Evolutionary conservation across 1,284 basidiomycete genomes (phyloP), one percentile per base, ranked within the genome.

Genomic region (Dichomitus squalens): DNA sequence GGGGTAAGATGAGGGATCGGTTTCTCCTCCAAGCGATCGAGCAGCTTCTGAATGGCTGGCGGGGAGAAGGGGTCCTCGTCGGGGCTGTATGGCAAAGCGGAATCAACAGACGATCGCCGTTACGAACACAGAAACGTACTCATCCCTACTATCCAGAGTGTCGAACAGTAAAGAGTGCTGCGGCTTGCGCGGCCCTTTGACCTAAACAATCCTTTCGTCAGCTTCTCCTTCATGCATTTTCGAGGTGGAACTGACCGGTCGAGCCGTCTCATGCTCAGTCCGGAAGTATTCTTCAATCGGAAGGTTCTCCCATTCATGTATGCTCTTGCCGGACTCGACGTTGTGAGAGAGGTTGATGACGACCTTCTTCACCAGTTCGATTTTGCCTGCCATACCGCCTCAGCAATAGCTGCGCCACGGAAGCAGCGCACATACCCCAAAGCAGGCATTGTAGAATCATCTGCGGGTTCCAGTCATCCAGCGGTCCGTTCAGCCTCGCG

Each of bases 391-490:
- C 53, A n/a, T 33, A n/a, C 7, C 14, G 14, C 27, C 35, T 49
- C 25, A 44, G 47, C 16, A 4, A 14, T 3, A 18, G 21, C 3
- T 4, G 8, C 3, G 3, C 8, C 58, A 46, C 1, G 11, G 18
- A 38, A 29, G 16, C 46, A 53, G 14, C 49, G 27, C 34, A 63
- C 84, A 59, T 63, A 95, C 94, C 88, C 93, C 95, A 96, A 12
- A 96, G 75, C 40, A 97, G 76, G 68, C 92, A 95, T 68, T 96
- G 95, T n/a, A 93, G 76, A 12, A 97, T 73, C 80, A 96, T 90
- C 65, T 95, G 93, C 2, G 95, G 95, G 73, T 96, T 92, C 71
- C 92, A 95, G 71, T 96, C 92, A 29, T 85, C 83, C 43, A 97
- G 74, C 1, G 94, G 93, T 0, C 92, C 93, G 70, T 95, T 96